These are phyloP conservation scores for Globisporangium megalacanthum DNA, from an alignment of 352 stramenopile species.

Conservation along the genomic window DNA sequence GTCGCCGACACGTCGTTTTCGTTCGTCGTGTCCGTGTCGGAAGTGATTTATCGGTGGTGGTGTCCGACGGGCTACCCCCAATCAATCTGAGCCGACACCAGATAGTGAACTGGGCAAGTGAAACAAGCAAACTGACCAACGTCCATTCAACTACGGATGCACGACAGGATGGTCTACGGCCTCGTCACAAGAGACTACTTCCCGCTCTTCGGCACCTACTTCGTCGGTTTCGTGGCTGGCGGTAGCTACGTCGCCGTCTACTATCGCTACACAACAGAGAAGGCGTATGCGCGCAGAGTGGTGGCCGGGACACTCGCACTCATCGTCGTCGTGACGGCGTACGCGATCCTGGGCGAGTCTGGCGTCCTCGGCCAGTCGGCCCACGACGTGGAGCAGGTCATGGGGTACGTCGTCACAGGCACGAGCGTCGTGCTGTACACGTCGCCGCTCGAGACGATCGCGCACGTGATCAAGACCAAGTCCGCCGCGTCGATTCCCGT, in stretches of 20 bases:
- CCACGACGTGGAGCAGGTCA: conserved; percentile 8
- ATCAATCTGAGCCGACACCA: neutral
- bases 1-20: too few relatives aligned
- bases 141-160: too few relatives aligned
- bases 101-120: too few relatives aligned
- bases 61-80: too few relatives aligned
- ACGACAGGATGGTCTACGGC: conserved; percentile 10
- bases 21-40: too few relatives aligned
- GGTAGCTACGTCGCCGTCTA: conserved; percentile 21
- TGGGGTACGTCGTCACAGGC: conserved; percentile 12
- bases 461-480: conserved; percentile 23
- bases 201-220: conserved; percentile 26
- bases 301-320: neutral
- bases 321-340: neutral
- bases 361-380: conserved; percentile 4
- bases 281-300: conserved; percentile 3
- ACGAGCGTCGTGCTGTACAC: conserved; percentile 21
- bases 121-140: too few relatives aligned
- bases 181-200: conserved; percentile 16
- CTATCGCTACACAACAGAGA: conserved; percentile 11
- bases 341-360: conserved; percentile 11
- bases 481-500: conserved; percentile 34
- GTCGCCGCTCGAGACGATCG: conserved; percentile 27
- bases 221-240: conserved; percentile 20
- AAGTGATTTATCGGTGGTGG: too few relatives aligned